Conservation (phyloP, 1,284 basidiomycete species). For the Cryptococcus wingfieldii region DNA sequence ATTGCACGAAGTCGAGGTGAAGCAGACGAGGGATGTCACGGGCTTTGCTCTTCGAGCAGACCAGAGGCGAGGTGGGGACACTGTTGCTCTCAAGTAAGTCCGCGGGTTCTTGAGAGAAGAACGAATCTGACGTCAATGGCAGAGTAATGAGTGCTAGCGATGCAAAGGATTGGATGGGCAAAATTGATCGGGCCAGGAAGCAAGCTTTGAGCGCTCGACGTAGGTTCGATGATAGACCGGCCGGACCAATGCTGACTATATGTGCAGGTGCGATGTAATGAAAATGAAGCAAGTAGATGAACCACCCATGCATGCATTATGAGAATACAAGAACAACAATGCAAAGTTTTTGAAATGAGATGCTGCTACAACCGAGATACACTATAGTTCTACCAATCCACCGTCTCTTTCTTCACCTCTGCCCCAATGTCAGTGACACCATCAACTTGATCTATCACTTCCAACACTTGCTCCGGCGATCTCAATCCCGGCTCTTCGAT, state of each 20-base stretch:
- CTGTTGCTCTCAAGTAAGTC: slow-evolving; percentile 54
- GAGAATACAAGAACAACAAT: neutral
- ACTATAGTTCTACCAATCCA: neutral
- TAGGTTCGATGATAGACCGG: neutral
- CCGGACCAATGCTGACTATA: neutral
- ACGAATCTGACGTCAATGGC: neutral
- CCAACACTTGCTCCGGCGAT: slow-evolving; percentile 17
- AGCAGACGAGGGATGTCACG: slow-evolving; percentile 56
- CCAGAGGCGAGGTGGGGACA: slow-evolving; percentile 70
- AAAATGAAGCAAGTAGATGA: neutral
- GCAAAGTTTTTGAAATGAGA: neutral
- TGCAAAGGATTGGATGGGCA: slow-evolving; percentile 60
- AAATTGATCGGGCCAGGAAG: slow-evolving; percentile 49
- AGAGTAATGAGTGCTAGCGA: slow-evolving; percentile 62
- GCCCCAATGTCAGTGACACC: slow-evolving; percentile 17
- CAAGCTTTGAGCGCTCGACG: slow-evolving; percentile 23
- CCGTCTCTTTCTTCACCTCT: slow-evolving; percentile 1
- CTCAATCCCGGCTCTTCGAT: slow-evolving; percentile 14
- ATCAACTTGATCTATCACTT: slow-evolving; percentile 23
- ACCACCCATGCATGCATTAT: neutral
- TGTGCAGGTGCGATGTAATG: neutral
- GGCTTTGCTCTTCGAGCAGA: slow-evolving; percentile 61
- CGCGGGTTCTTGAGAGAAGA: neutral
- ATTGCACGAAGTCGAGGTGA: slow-evolving; percentile 40
- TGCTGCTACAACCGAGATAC: neutral